Evolutionary conservation across 2,329 filamentous ascomycete genomes (phyloP), one percentile per base, ranked within the genome.

Genomic region (Harringtonia lauricola): DNA sequence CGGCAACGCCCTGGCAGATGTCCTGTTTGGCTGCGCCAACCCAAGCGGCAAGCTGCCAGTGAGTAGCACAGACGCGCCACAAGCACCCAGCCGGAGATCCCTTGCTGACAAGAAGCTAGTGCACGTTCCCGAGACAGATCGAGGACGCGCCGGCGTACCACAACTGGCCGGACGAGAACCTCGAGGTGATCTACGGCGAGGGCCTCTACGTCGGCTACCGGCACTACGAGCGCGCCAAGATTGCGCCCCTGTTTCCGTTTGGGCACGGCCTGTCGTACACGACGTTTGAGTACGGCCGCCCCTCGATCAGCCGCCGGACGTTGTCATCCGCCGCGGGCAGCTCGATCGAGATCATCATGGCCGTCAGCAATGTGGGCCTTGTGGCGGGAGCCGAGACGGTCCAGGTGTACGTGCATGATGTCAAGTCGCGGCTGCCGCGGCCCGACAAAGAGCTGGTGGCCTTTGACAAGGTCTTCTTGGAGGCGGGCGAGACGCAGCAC

Each of bases 181-280:
- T 82, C 34, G 72, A 82, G 47, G 79, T 81, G 0, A 64, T 86
- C 1, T 90, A 90, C 56, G 83, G 82, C 36, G 86, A 92, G 60
- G 85, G 86, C 47, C 67, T 92, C 37, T 90, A 86, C 58, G 70
- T 90, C 29, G 86, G 85, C 4, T 90, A 92, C 62, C 72, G 84
- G n/a, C 87, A 80, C 65, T 90, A 86, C 59, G 85, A 92, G 55
- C 80, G 75, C 53, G 69, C 30, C 34, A 37, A 39, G 21, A 30
- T 42, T 47, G 65, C 65, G 1, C 75, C 81, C 0, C 71, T 83
- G 26, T 90, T 88, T 60, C 73, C 81, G 44, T 92, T 92, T 57
- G 86, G 86, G 13, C 79, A 87, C 55, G 86, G 86, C 2, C 67
- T 92, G 2, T 85, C 81, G 13, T 90, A 89, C 61, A 88, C 84